Evolutionary conservation across 2,329 filamentous ascomycete genomes (phyloP).

Genomic region (Ceratocystis lukuohia): DNA sequence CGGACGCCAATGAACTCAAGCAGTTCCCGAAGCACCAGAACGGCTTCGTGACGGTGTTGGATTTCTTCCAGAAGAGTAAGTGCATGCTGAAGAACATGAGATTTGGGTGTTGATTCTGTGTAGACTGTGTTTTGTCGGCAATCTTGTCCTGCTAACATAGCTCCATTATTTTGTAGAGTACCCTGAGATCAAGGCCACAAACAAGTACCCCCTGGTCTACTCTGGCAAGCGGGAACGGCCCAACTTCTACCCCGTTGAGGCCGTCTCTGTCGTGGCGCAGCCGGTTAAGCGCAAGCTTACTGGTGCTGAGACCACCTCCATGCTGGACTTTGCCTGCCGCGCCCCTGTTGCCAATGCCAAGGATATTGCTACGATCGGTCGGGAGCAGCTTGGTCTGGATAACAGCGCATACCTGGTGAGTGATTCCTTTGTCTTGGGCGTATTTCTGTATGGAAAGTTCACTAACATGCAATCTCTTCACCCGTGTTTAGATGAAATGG

Average conservation of each 20-base stretch:
- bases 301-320: slow-evolving; percentile 46
- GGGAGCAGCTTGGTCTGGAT: slow-evolving; percentile 45
- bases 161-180: slow-evolving; percentile 26
- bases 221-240: slow-evolving; percentile 45
- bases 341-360: slow-evolving; percentile 51
- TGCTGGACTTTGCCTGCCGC: slow-evolving; percentile 62
- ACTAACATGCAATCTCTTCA: too few species aligned
- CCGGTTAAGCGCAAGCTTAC: slow-evolving; percentile 43
- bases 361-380: slow-evolving; percentile 48
- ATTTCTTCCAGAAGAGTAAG: slow-evolving; percentile 36
- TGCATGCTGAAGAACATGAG: not conserved
- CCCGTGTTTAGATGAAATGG: slow-evolving; percentile 33
- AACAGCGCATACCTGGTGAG: slow-evolving; percentile 29
- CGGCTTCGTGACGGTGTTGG: slow-evolving; percentile 29
- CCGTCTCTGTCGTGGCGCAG: slow-evolving; percentile 51
- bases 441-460: not conserved
- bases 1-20: slow-evolving; percentile 25
- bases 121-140: too few species aligned
- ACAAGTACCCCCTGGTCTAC: slow-evolving; percentile 50
- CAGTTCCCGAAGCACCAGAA: slow-evolving; percentile 23
- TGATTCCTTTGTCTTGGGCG: slow-evolving; percentile 24
- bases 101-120: not conserved
- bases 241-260: slow-evolving; percentile 52
- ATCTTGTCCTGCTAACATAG: not conserved
- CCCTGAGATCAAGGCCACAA: slow-evolving; percentile 22